Evolutionary conservation across 768 basidiomycete species (phyloP).

Genomic region (Stropharia rugosoannulata): DNA sequence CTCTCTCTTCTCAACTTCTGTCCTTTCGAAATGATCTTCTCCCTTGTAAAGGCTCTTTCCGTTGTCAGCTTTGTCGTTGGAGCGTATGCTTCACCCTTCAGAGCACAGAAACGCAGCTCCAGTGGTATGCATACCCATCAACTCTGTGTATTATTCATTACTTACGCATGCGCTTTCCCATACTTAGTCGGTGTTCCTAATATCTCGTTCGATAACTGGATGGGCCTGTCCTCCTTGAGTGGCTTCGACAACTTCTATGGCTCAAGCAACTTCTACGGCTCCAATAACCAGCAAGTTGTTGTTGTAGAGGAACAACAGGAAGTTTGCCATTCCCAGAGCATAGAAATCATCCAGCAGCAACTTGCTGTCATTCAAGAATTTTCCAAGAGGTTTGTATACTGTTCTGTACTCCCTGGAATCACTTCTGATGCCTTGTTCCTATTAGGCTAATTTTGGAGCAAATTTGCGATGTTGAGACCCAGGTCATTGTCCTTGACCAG

Average conservation of each 20-base stretch:
- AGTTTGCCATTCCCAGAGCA: conserved; percentile 27
- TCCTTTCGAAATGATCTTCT: conserved; percentile 13
- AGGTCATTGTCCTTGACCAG: conserved; percentile 35
- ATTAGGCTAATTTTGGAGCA: conserved; percentile 28
- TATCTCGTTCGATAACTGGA: conserved; percentile 35
- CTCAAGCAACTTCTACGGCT: conserved; percentile 32
- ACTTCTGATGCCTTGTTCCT: neutral
- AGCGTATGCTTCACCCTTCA: conserved; percentile 12
- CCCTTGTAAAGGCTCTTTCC: conserved; percentile 11
- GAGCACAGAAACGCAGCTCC: conserved; percentile 1
- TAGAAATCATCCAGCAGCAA: conserved; percentile 32
- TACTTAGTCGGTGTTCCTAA: neutral
- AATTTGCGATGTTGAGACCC: conserved; percentile 36
- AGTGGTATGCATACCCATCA: neutral
- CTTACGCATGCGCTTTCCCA: neutral
- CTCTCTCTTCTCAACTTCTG: neutral
- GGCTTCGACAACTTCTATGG: conserved; percentile 40
- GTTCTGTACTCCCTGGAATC: too few species aligned
- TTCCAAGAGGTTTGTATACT: conserved; percentile 25
- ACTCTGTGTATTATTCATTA: neutral
- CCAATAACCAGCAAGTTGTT: conserved; percentile 23
- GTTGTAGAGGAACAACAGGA: conserved; percentile 21
- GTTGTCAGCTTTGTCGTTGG: conserved; percentile 8
- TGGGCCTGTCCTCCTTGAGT: conserved; percentile 27
- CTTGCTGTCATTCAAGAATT: conserved; percentile 34